Evolutionary conservation across 345 rosid species (phyloP).

Genomic region (Eucalyptus marginata): DNA sequence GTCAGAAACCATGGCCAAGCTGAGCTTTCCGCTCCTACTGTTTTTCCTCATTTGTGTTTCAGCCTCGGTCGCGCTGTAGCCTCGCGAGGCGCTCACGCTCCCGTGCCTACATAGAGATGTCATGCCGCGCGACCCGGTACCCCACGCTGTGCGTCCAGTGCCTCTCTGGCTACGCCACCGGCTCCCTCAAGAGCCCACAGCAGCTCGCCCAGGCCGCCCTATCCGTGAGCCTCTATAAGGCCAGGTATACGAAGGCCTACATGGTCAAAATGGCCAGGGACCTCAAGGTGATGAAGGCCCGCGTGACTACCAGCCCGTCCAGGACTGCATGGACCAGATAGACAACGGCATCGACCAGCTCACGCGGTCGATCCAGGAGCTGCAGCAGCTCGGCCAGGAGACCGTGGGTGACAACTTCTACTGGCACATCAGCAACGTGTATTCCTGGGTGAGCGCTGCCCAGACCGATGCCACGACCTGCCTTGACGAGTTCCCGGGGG

Average conservation of each 20-base stretch:
- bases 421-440: constrained; percentile 51
- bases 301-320: constrained; percentile 30
- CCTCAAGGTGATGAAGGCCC: constrained; percentile 18
- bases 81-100: background rate
- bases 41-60: background rate
- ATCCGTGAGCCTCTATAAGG: constrained; percentile 47
- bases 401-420: constrained; percentile 5
- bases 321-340: constrained; percentile 57
- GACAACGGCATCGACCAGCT: constrained; percentile 46
- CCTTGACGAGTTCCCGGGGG: constrained; percentile 38
- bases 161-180: constrained; percentile 26
- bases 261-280: constrained; percentile 27
- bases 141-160: constrained; percentile 39
- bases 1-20: background rate
- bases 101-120: constrained; percentile 21
- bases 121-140: constrained; percentile 51
- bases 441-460: constrained; percentile 74
- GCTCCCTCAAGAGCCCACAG: constrained; percentile 22
- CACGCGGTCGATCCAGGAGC: constrained; percentile 44
- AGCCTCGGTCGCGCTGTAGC: background rate
- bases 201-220: constrained; percentile 58
- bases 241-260: constrained; percentile 35
- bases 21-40: background rate
- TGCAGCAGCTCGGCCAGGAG: constrained; percentile 17
- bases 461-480: constrained; percentile 59